Percentiles rank a stretch among this genome's conserved stretches.
These are phyloP conservation scores for Monosporascus sp. DNA, from an alignment of 2,329 filamentous ascomycete genomes.

Conservation along the genomic window DNA sequence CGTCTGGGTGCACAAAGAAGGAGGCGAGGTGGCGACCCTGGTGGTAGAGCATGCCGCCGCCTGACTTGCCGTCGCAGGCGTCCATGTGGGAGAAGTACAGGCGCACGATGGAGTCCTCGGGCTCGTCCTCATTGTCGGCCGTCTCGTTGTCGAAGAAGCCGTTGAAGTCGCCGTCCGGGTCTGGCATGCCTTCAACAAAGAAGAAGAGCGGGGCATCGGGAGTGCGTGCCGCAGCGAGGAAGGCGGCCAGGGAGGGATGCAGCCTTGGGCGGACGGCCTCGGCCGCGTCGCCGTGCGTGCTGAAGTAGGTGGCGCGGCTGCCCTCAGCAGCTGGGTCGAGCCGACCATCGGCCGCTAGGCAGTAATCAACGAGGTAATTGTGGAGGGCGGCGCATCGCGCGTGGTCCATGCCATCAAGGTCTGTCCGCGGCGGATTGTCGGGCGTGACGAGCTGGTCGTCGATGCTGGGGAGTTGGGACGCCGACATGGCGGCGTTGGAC, in stretches of 20 bases:
- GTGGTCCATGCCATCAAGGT: conserved; percentile 16
- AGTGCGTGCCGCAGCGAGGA: conserved; percentile 16
- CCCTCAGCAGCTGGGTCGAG: conserved; percentile 8
- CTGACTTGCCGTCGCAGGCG: conserved; percentile 8
- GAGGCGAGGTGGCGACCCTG: conserved; percentile 17
- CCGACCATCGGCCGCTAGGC: conserved; percentile 19
- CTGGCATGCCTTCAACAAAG: conserved; percentile 12
- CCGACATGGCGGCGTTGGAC: conserved; percentile 1
- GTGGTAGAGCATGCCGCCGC: conserved; percentile 25
- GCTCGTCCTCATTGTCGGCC: conserved; percentile 17
- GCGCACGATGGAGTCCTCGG: conserved; percentile 17
- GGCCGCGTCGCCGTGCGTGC: conserved; percentile 12
- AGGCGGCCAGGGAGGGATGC: conserved; percentile 17
- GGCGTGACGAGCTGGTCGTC: conserved; percentile 19
- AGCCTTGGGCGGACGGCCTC: conserved; percentile 18
- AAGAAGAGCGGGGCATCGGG: conserved; percentile 17
- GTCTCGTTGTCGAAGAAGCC: conserved; percentile 16
- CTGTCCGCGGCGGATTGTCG: conserved; percentile 18
- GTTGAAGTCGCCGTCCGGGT: conserved; percentile 1
- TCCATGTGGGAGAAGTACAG: conserved; percentile 16
- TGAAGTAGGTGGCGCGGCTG: conserved; percentile 16
- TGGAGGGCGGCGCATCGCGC: conserved; percentile 25
- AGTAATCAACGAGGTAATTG: conserved; percentile 25
- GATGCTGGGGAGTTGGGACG: conserved; percentile 6
- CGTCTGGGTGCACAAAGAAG: conserved; percentile 17